Base-by-base conservation (phyloP, 2,329 filamentous ascomycete species). In the Cercospora nicotianae region DNA sequence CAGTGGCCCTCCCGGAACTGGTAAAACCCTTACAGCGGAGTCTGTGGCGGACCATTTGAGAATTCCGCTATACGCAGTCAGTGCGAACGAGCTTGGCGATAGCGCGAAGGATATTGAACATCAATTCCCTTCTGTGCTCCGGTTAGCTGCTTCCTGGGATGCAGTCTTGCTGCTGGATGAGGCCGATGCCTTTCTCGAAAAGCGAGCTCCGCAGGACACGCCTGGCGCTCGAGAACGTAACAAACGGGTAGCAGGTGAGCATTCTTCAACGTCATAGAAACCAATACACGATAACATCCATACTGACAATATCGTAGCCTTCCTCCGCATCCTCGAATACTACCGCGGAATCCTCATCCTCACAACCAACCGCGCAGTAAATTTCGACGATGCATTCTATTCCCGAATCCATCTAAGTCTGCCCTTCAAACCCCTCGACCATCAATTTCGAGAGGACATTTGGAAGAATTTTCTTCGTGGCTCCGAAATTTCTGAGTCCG, bases 381-480 rank as follows among this genome's bases (percentile, higher is more conserved):
- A 75, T 16, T 78, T 81, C 69, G 79, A 82, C 66, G 74, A 78
- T 30, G 77, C 75, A 18, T 77, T 80, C 67, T 68, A 77, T 1
- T 78, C 75, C 18, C 71, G 77, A 10, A 78, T 80, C 18, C 75
- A 80, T 69, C 64, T 79, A 7, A 73, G 67, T n/a, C 61, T 80
- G 23, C 48, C 64, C 20, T 70, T 67, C 60, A 64, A 67, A 18
- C 30, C 66, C 8, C 65, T 70, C 6, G 68, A 70, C 30, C 60
- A 65, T 33, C 51, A 59, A 10, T 68, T 55, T 18, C 61, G 69
- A 5, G 65, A 89, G 73, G 85, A 87, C 67, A 91, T 97, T 45
- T 96, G 94, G 88, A 89, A 89, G 79, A 90, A 93, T 80, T 96
- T 96, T 79, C 31, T 69, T 16, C 31, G 57, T n/a, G 67, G 53